These are phyloP conservation scores for Sporothrix euskadiensis DNA, from an alignment of 2,329 filamentous ascomycete genomes.

Conservation along the genomic window DNA sequence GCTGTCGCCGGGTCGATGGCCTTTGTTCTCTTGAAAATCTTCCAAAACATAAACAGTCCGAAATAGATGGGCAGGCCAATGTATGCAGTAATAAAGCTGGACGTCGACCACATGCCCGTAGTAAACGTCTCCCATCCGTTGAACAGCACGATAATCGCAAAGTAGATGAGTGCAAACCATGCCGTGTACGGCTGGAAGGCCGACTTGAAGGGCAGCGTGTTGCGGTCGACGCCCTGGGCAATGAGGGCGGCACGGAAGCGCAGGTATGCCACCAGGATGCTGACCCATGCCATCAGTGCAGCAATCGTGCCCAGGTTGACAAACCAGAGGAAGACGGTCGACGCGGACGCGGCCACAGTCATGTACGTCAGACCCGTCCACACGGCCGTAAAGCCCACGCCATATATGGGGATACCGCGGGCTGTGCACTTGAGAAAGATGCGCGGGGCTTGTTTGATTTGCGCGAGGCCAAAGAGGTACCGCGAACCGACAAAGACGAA, in stretches of 20 bases:
- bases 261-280: conserved; percentile 64
- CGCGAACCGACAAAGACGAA: conserved; percentile 61
- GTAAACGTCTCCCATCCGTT: conserved; percentile 67
- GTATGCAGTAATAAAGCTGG: conserved; percentile 64
- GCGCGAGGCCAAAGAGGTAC: conserved; percentile 59
- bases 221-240: conserved; percentile 58
- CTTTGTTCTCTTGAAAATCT: not conserved
- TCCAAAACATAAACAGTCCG: conserved; percentile 30
- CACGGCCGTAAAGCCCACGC: conserved; percentile 56
- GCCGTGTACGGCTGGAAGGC: conserved; percentile 64
- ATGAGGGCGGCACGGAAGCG: conserved; percentile 67
- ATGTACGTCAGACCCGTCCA: conserved; percentile 59
- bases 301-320: conserved; percentile 69
- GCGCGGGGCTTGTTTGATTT: conserved; percentile 58
- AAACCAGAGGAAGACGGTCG: conserved; percentile 68
- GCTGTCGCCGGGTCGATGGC: not conserved
- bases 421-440: conserved; percentile 56
- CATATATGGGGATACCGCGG: conserved; percentile 58
- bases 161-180: conserved; percentile 66
- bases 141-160: conserved; percentile 32
- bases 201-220: conserved; percentile 60
- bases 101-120: conserved; percentile 53
- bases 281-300: conserved; percentile 69
- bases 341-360: conserved; percentile 42
- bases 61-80: conserved; percentile 64